Evolutionary conservation across 768 basidiomycete species (phyloP), one percentile per base, ranked within the genome.

Genomic region (Omphalotus guepiniiformis): DNA sequence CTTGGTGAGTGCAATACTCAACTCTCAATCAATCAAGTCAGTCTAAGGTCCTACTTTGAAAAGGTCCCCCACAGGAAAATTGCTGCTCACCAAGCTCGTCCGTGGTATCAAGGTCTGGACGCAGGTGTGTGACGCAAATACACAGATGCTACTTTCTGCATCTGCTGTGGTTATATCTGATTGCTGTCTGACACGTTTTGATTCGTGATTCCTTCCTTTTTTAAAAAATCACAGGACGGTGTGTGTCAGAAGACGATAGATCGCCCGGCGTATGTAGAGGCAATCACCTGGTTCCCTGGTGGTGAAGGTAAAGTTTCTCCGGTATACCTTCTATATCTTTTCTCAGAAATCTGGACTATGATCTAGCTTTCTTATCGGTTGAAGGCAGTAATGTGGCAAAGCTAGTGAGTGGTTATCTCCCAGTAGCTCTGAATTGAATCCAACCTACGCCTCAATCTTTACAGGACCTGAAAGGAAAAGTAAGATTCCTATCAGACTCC

Each of bases 81-180:
- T 72, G 39, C 67, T 89, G 6, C 62, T 89, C 9, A 86, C 85
- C 2, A 86, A 84, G 63, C 70, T 84, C 39, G 69, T 66, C 34
- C 72, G 79, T 47, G 80, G 77, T 9, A 71, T 88, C 51, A 87
- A 86, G 63, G 68, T 88, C 28, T 89, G 86, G 86, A 81, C 75
- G 9, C 76, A 82, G 68, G 85, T 83, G 45, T 36, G 71, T 63
- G 44, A 46, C 30, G n/a, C 15, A 8, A 25, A 19, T 36, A 15
- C 15, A 35, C 44, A 32, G 44, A n/a, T n/a, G n/a, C n/a, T n/a
- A n/a, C n/a, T n/a, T n/a, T n/a, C n/a, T n/a, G n/a, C n/a, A 30
- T 43, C 28, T 41, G 38, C n/a, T 22, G 39, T 44, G 11, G 3
- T 25, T 32, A 34, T 22, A 1, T 12, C 27, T 46, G 21, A 46